Evolutionary conservation across 2,329 filamentous ascomycete genomes (phyloP), one percentile per base, ranked within the genome.

Genomic region (Tolypocladium pustulatum): DNA sequence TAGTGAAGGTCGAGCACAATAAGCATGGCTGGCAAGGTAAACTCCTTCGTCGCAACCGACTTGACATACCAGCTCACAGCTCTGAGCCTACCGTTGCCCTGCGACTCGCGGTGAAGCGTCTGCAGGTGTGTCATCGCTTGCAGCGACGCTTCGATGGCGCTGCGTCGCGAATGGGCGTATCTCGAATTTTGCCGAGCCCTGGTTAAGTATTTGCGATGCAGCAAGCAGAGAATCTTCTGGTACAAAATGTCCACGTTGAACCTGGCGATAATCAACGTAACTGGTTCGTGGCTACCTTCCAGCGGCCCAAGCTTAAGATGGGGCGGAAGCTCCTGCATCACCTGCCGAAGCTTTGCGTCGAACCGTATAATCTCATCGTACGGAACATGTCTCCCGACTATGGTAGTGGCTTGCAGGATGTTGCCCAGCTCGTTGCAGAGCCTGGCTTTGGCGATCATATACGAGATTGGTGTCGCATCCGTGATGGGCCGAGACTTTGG

Each of bases 121-220:
- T 83, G 81, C 67, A 97, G 85, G 65, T 93, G 90, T 30, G 82
- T 80, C 46, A 99, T 78, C 54, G 95, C 85, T 63, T 88, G 86
- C 78, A 97, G 80, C 0, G 91, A 90, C 1, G 92, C 89, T 66
- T 96, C 91, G 46, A 97, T 87, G 62, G 91, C 94, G 27, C 86
- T 88, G 46, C 87, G 85, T 36, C 93, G 84, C 3, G 91, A 96
- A 68, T 94, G 90, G 10, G 86, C 83, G 67, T 96, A 97, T 10
- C 91, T 83, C 12, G 88, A 78, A 65, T 93, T 94, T 60, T 89
- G 83, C 54, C 89, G 80, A 6, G 91, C 89, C 60, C 86, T 83
- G n/a, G 83, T 79, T 59, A 96, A 81, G 70, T 94, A 97, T 63
- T 91, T 91, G 56, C 91, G 83, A 71, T 99, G 94, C 43, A 99